A percentile compares a stretch with the other conserved stretches of the same genome.
phyloP scores from a whole-genome alignment of 306 rosid species.

The Quercus alba region DNA sequence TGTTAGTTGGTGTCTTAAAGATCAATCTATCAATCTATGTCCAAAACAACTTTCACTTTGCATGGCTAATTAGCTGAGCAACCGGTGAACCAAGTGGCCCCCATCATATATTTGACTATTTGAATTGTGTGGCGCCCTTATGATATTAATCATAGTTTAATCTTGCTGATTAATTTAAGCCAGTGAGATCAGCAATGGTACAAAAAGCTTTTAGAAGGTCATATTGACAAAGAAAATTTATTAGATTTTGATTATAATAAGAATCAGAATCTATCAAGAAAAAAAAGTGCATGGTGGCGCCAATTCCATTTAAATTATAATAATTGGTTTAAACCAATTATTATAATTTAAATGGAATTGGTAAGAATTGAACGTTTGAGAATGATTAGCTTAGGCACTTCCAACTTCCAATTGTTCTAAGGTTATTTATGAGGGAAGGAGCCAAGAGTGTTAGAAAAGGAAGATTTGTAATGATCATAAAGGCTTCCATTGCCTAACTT shows the following conservation, averaged over 20 bases:
- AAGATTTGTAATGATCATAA: background rate
- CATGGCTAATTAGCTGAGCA: background rate
- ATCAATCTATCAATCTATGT: background rate
- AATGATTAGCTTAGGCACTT: conserved; percentile 6
- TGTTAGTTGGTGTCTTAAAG: background rate
- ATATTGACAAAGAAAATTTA: conserved; percentile 6
- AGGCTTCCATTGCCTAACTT: conserved; percentile 11
- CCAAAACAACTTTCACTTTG: background rate
- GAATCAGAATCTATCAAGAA: background rate
- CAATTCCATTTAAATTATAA: conserved; percentile 10
- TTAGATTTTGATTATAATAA: background rate
- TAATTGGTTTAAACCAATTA: background rate
- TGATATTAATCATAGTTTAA: background rate
- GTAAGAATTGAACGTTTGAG: background rate
- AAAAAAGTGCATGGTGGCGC: conserved; percentile 15
- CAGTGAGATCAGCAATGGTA: background rate
- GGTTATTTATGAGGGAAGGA: too few relatives aligned
- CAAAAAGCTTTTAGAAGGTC: background rate
- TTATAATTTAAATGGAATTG: too few relatives aligned
- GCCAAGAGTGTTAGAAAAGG: conserved; percentile 9
- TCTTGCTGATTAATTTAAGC: background rate
- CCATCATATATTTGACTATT: background rate
- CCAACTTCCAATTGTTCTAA: background rate
- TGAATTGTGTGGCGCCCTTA: background rate
- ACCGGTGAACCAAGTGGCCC: background rate